Base-by-base conservation (phyloP, 768 basidiomycete genomes). In the Boletus insuetus region DNA sequence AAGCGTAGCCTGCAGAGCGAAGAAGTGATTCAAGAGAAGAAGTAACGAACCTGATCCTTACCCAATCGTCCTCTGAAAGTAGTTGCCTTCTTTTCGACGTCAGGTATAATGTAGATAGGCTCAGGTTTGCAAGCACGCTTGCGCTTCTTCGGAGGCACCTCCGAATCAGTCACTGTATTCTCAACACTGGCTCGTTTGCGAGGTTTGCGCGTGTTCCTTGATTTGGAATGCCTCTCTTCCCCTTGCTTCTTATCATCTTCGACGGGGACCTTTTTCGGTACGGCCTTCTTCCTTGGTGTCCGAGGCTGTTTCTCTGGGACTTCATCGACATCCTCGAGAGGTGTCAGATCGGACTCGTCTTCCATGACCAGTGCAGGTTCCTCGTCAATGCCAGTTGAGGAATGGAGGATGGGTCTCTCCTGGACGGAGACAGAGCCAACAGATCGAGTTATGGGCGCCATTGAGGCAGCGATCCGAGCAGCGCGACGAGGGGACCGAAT, bases 11-110 rank as follows among this genome's bases (percentile, higher is more conserved):
- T 78, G 64, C 47, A 8, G 58, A 60, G 26, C 29, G 8, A 29
- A 32, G 17, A 32, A 54, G 54, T 57, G 20, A 55, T 29, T 44
- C 10, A 12, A n/a, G 20, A 46, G 49, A 42, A 32, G 34, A 11
- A 24, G 44, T 13, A 22, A 10, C 17, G 40, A n/a, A 35, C 6
- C 12, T 5, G 6, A 19, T 13, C 63, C 67, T 46, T 67, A 77
- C 82, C 84, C 35, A 85, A 70, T 52, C 81, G 76, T 56, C 90
- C 91, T 67, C 75, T 82, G 69, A 90, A 94, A 3, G 82, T 82
- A 1, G 89, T 89, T 34, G 73, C 69, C 68, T 83, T 87, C 61
- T 68, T 75, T 67, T 84, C 79, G 0, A 92, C 87, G 49, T 86
- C 83, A 1, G 87, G 85, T 50, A 94, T 92, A 47, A 82, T 69